These are phyloP conservation scores for Sugiyamaella qingdaonensis DNA, from an alignment of 805 yeast genomes.

Conservation along the genomic window DNA sequence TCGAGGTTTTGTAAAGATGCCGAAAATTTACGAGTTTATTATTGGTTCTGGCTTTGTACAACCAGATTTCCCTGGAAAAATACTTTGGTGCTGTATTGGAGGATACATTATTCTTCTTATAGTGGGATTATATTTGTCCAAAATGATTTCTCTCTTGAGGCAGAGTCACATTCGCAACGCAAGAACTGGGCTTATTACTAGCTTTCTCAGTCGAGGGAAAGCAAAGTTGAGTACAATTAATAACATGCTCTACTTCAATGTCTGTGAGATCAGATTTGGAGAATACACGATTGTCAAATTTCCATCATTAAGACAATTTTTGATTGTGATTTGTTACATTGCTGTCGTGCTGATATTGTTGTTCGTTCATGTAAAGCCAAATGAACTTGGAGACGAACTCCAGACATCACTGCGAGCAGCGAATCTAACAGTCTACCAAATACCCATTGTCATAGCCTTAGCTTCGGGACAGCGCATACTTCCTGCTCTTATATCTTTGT, in stretches of 20 bases:
- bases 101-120: neutral
- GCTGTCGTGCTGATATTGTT: conserved; percentile 33
- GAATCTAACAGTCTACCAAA: conserved; percentile 2
- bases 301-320: conserved; percentile 9
- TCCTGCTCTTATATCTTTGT: conserved; percentile 39
- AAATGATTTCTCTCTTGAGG: neutral
- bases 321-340: conserved; percentile 31
- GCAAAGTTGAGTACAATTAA: neutral
- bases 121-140: neutral
- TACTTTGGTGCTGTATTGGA: conserved; percentile 3
- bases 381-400: conserved; percentile 39
- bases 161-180: neutral
- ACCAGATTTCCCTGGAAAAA: neutral
- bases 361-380: conserved; percentile 35
- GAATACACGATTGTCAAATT: neutral
- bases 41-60: neutral
- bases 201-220: neutral
- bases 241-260: neutral
- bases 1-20: neutral
- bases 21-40: neutral
- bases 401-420: conserved; percentile 18
- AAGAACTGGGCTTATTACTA: neutral
- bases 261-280: neutral
- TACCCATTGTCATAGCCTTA: conserved; percentile 28
- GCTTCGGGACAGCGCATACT: conserved; percentile 39